A percentile compares a stretch with the other conserved stretches of the same genome.
Evolutionary conservation across 2,329 filamentous ascomycete species (phyloP).

Genomic region (Xylariaceae sp.): DNA sequence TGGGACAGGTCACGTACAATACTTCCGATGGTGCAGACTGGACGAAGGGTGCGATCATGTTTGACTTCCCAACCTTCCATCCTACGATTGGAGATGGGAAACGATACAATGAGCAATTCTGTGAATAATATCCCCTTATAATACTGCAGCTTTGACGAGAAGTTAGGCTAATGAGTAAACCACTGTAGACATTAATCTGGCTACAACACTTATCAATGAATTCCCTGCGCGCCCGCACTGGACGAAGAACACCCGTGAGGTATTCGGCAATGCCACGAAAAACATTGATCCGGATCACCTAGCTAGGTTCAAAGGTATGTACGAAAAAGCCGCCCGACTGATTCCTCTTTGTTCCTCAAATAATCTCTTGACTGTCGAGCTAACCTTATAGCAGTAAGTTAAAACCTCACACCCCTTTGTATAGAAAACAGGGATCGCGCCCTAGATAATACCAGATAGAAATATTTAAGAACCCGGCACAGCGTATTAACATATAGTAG

Average conservation of each 20-base stretch:
- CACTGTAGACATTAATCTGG: constrained; percentile 50
- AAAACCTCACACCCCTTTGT: background rate
- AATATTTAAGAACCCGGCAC: too few relatives aligned
- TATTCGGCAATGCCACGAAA: constrained; percentile 52
- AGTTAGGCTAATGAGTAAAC: background rate
- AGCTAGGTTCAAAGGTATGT: constrained; percentile 54
- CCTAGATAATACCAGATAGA: too few relatives aligned
- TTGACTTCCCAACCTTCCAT: constrained; percentile 58
- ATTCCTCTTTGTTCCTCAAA: background rate
- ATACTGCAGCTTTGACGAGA: background rate
- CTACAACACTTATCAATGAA: constrained; percentile 54
- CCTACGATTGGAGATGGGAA: constrained; percentile 53
- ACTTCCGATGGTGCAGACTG: constrained; percentile 57
- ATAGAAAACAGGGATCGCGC: background rate
- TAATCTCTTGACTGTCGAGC: background rate
- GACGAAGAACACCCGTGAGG: constrained; percentile 60
- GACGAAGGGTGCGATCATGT: constrained; percentile 59
- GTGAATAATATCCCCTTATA: constrained; percentile 40
- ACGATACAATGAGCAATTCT: constrained; percentile 59
- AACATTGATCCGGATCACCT: constrained; percentile 56
- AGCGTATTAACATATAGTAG: constrained; percentile 5
- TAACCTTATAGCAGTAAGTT: constrained; percentile 16
- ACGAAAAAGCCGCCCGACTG: too few relatives aligned
- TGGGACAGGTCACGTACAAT: constrained; percentile 57
- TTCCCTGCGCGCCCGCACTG: constrained; percentile 60